phyloP scores from a whole-genome alignment of 2,329 filamentous ascomycete species.

The Aspergillus sp. region DNA sequence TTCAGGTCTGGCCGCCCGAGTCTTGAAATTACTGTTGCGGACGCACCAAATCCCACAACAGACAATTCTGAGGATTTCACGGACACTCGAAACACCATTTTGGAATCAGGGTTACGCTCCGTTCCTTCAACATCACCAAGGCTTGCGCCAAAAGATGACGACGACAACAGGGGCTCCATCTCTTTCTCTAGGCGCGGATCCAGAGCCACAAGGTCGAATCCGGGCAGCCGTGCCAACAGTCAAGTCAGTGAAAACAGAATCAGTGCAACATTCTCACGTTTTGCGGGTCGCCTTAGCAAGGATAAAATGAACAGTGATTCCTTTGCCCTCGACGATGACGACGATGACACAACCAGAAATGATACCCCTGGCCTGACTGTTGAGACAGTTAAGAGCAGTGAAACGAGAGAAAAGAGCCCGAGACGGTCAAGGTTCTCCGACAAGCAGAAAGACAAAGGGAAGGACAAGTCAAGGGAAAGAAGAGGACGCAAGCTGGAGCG shows the following conservation, averaged over 20 bases:
- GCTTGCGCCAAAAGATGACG: constrained; percentile 26
- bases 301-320: constrained; percentile 32
- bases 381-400: constrained; percentile 15
- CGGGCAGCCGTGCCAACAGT: constrained; percentile 36
- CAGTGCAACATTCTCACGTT: constrained; percentile 36
- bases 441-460: constrained; percentile 28
- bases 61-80: neutral
- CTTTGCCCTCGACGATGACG: constrained; percentile 23
- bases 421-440: constrained; percentile 23
- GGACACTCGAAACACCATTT: neutral
- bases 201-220: constrained; percentile 30
- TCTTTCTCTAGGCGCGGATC: constrained; percentile 31
- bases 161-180: constrained; percentile 22
- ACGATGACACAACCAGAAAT: constrained; percentile 27
- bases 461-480: constrained; percentile 37
- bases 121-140: constrained; percentile 26
- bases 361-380: constrained; percentile 18
- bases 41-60: constrained; percentile 19
- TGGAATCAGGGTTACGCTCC: constrained; percentile 21
- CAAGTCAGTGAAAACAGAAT: constrained; percentile 38
- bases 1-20: constrained; percentile 34
- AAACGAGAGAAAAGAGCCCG: constrained; percentile 26
- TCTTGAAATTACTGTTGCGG: constrained; percentile 36
- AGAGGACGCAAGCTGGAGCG: constrained; percentile 38
- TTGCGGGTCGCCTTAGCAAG: constrained; percentile 31